Conservation (phyloP, 2,329 filamentous ascomycete species). For the Pezicula neosporulosa region DNA sequence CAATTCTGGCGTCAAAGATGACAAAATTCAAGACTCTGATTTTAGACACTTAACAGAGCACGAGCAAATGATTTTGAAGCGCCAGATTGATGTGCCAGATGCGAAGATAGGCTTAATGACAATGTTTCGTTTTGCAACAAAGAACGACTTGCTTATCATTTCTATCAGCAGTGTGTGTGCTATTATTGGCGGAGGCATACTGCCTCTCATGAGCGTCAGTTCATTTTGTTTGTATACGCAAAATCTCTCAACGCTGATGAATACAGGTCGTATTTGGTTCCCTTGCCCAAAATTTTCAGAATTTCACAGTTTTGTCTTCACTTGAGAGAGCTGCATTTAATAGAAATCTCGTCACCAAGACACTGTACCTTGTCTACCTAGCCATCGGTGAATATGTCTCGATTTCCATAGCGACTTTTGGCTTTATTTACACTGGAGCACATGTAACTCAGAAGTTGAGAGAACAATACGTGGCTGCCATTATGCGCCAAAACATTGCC, state of each 20-base stretch:
- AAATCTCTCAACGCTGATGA: constrained; percentile 88
- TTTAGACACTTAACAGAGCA: constrained; percentile 49
- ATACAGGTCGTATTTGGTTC: constrained; percentile 78
- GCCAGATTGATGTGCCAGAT: constrained; percentile 61
- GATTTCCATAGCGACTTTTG: constrained; percentile 15
- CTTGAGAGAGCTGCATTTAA: neutral
- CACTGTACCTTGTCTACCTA: constrained; percentile 19
- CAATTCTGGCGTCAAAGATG: neutral
- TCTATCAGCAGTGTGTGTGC: constrained; percentile 45
- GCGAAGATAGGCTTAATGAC: constrained; percentile 60
- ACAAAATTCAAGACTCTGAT: neutral
- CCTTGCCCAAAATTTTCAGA: constrained; percentile 52
- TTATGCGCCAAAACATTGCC: constrained; percentile 25
- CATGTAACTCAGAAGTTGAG: constrained; percentile 14
- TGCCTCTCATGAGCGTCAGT: constrained; percentile 64
- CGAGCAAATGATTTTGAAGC: constrained; percentile 62
- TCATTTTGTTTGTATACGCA: constrained; percentile 70
- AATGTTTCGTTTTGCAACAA: constrained; percentile 52
- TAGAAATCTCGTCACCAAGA: neutral
- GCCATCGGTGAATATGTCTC: constrained; percentile 13
- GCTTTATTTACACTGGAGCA: constrained; percentile 20
- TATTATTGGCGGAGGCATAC: constrained; percentile 51
- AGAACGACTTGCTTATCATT: constrained; percentile 43
- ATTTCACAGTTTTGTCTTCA: neutral
- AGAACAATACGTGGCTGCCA: constrained; percentile 15